Evolutionary conservation across 345 rosid genomes (phyloP).

Genomic region (Hibiscus trionum): DNA sequence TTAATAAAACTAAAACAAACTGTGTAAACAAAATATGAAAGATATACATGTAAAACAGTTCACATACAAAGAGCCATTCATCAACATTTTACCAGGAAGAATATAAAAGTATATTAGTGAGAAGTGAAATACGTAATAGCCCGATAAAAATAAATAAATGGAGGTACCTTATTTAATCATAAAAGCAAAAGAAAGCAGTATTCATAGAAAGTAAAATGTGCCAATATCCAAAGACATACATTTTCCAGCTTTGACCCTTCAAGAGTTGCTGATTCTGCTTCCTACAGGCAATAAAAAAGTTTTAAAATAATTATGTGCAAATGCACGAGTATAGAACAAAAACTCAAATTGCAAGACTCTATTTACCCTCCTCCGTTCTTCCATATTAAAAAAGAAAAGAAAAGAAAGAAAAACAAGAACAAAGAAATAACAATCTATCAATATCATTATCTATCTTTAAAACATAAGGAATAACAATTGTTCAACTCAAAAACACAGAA

Average conservation of each 20-base stretch:
- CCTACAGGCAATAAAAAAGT: slow-evolving; percentile 34
- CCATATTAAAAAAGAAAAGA: neutral
- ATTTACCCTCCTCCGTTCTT: neutral
- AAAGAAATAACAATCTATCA: neutral
- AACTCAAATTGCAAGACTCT: neutral
- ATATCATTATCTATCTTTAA: neutral
- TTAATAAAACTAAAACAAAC: neutral
- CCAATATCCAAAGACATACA: slow-evolving; percentile 37
- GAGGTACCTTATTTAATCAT: neutral
- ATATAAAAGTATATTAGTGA: neutral
- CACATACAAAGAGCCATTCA: neutral
- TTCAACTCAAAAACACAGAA: neutral
- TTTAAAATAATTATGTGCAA: neutral
- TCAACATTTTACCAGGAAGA: neutral
- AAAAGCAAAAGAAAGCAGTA: neutral
- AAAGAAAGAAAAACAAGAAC: neutral
- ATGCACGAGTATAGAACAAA: neutral
- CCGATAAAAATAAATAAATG: neutral
- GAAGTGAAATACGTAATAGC: neutral
- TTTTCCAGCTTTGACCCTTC: slow-evolving; percentile 82
- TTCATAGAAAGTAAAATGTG: neutral
- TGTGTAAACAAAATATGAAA: neutral
- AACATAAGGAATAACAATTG: too few relatives aligned
- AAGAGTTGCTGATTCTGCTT: slow-evolving; percentile 82
- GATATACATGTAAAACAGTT: neutral